phyloP scores from a whole-genome alignment of 139 green algal genomes.

The Coccomyxa sp. region DNA sequence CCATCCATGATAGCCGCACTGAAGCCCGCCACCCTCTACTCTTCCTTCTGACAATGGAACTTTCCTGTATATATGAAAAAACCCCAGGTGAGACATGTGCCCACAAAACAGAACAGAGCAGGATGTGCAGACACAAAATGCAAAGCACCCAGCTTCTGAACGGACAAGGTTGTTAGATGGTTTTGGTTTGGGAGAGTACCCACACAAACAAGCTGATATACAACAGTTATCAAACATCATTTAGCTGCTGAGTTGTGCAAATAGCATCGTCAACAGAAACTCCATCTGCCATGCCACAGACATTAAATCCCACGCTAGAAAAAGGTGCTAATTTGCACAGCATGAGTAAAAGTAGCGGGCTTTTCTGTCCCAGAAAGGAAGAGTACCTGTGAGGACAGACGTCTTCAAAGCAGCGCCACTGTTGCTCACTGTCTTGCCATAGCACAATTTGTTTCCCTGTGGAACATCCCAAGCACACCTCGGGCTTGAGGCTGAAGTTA shows the following conservation, averaged over 20 bases:
- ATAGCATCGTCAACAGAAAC: neutral
- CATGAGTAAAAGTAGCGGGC: no score
- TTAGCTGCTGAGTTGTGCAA: no score
- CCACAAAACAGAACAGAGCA: neutral
- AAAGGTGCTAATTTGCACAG: no score
- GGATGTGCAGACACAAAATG: neutral
- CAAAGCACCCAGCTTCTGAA: neutral
- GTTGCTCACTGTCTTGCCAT: constrained; percentile 18
- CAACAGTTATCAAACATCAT: no score
- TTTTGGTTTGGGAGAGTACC: no score
- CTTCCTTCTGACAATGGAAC: neutral
- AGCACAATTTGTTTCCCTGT: constrained; percentile 21
- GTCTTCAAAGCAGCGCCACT: constrained; percentile 41
- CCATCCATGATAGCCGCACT: constrained; percentile 53
- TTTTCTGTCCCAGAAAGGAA: no score
- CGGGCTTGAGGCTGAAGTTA: no score
- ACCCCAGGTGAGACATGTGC: neutral
- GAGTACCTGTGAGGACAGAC: constrained; percentile 47
- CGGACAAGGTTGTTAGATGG: no score
- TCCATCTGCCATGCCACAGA: neutral
- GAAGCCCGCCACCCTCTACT: constrained; percentile 31
- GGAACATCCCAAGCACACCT: neutral
- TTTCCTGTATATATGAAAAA: neutral
- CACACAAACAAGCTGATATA: no score
- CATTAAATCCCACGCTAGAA: no score